Evolutionary conservation across 169 alveolate species (phyloP), one percentile per base, ranked within the genome.

Genomic region (Plasmodium gaboni): DNA sequence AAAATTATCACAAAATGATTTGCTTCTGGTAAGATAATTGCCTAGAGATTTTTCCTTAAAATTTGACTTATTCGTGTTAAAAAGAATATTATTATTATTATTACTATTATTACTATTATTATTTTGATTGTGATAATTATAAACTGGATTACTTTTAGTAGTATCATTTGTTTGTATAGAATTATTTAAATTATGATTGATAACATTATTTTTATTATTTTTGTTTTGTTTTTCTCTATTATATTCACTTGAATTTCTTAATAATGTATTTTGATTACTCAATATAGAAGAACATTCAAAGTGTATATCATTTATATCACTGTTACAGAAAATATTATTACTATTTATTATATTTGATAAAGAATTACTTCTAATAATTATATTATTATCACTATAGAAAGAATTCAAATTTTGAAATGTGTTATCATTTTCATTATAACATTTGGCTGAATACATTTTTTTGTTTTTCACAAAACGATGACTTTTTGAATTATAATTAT

Each of bases 1-100:
- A 50, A 42, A 57, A 10, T 26, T 63, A 50, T 63, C 76, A n/a
- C 26, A 51, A 13, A 1, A 22, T 53, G 74, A 74, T 63, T 74
- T 74, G 88, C 74, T 74, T 22, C 74, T 74, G 32, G 68, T 61
- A 69, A 42, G 38, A 15, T 61, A 74, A 32, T 22, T 74, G 12
- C 19, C 38, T 51, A 63, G 48, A n/a, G 3, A 6, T 8, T 42
- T 46, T 74, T 22, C 46, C 24, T 24, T 26, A 48, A 19, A 12
- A 42, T 13, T 73, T 17, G 57, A 8, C 1, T 22, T 19, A 19
- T 72, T 12, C 9, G 17, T 68, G 0, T 15, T 46, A 44, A 9
- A 13, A 44, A 15, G 42, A 44, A 10, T 15, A 46, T n/a, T 68
- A 9, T 64, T 32, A 22, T 12, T 64, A 50, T 3, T 28, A 8